Evolutionary conservation across 2,329 filamentous ascomycete species (phyloP).

Genomic region (Nothopassalora personata): DNA sequence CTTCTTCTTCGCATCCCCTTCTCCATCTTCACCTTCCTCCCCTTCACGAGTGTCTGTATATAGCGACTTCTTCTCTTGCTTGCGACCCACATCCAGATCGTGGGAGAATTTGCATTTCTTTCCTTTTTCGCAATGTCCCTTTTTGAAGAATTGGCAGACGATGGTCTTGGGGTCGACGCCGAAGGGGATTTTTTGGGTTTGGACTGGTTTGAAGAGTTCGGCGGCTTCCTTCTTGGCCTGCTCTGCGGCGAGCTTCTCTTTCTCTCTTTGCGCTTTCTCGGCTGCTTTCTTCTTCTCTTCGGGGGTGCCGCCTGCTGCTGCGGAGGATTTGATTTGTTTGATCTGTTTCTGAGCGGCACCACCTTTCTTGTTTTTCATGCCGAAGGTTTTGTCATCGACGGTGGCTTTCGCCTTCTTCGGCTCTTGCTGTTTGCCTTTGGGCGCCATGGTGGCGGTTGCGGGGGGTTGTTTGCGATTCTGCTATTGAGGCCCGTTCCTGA

Average conservation of each 20-base stretch:
- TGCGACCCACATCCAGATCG: slow-evolving; percentile 81
- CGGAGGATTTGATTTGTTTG: slow-evolving; percentile 70
- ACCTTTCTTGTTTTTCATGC: slow-evolving; percentile 99
- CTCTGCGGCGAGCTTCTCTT: slow-evolving; percentile 88
- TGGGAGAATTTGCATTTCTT: slow-evolving; percentile 98
- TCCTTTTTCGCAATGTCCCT: slow-evolving; percentile 92
- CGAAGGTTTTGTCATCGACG: slow-evolving; percentile 88
- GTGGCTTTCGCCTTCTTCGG: slow-evolving; percentile 58
- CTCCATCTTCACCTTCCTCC: slow-evolving; percentile 62
- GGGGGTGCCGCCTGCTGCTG: slow-evolving; percentile 67
- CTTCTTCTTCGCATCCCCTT: slow-evolving; percentile 68
- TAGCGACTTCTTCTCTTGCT: slow-evolving; percentile 84
- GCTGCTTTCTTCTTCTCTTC: slow-evolving; percentile 79
- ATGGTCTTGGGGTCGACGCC: slow-evolving; percentile 98
- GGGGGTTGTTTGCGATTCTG: slow-evolving; percentile 18
- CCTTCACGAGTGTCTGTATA: slow-evolving; percentile 77
- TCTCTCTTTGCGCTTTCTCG: slow-evolving; percentile 62
- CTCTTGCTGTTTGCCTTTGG: slow-evolving; percentile 52
- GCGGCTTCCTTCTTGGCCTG: slow-evolving; percentile 74
- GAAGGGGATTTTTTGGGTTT: slow-evolving; percentile 96
- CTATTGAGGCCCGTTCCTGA: slow-evolving; percentile 1
- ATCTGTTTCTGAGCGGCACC: slow-evolving; percentile 85
- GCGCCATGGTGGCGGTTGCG: slow-evolving; percentile 64
- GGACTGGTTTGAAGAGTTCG: slow-evolving; percentile 81
- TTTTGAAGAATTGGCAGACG: slow-evolving; percentile 93